Evolutionary conservation across 768 basidiomycete species (phyloP).

Genomic region (Russula abietina): DNA sequence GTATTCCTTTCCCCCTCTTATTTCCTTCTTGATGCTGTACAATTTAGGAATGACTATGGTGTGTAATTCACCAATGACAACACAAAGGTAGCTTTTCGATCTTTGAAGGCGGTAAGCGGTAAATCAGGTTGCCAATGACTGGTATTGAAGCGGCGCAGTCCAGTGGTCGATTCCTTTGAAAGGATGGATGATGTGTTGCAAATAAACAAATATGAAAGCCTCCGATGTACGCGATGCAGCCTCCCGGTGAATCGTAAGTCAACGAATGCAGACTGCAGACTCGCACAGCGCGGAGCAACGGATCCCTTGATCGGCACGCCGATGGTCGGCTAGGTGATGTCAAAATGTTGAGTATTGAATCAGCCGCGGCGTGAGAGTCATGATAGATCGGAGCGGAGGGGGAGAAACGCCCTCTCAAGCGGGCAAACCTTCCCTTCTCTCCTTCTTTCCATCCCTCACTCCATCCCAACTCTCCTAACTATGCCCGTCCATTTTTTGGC

Average conservation of each 20-base stretch:
- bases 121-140: not conserved
- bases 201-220: no score
- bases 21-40: not conserved
- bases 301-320: not conserved
- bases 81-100: not conserved
- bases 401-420: not conserved
- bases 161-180: not conserved
- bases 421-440: not conserved
- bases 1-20: not conserved
- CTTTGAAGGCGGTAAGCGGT: not conserved
- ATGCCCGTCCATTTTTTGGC: not conserved
- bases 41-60: not conserved
- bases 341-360: slow-evolving; percentile 7
- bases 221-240: no score
- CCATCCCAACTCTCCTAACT: not conserved
- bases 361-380: slow-evolving; percentile 11
- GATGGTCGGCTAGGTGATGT: slow-evolving; percentile 19
- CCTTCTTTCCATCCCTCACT: not conserved
- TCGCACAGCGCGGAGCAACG: not conserved
- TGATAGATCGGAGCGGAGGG: not conserved
- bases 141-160: no score
- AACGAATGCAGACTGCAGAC: not conserved
- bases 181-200: not conserved
- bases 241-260: not conserved
- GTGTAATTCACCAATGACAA: not conserved